Evolutionary conservation across 176 grass and related monocot genomes (phyloP), one percentile per base, ranked within the genome.

Genomic region (bread wheat (Triticum aestivum)): DNA sequence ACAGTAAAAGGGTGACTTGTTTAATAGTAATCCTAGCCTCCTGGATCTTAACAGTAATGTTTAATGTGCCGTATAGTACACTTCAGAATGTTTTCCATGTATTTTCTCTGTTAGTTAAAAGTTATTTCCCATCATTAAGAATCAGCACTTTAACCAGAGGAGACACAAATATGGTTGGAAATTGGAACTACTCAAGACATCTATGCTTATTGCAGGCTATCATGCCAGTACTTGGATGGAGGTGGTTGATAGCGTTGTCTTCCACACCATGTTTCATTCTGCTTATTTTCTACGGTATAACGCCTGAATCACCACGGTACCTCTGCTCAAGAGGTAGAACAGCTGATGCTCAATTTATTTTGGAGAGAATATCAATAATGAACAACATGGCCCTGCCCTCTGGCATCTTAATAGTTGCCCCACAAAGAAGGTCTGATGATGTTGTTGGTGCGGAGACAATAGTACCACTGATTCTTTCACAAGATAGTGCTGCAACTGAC

Each of bases 261-360:
- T 94, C 90, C 1, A 23, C 79, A 49, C 94, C 94, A 39, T 92
- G 88, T 41, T 91, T 97, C 42, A 6, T 89, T 65, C 69, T 97
- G 64, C 84, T 97, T 20, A 5, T 94, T 72, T 97, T 97, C 86
- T 92, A 82, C 58, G 12, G 33, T 75, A 4, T 89, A 70, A 82
- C 81, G 80, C 88, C 90, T 56, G 92, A 97, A 85, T 97, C 95
- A 54, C 95, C 92, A 80, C 83, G 88, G 78, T 97, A 94, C 27
- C 92, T 97, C 85, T 97, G 79, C 86, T 87, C 72, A 64, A 90
- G 65, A 83, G 81, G 85, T 73, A 85, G 42, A 91, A 91, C 13
- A 78, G 52, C 44, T 41, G 92, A 92, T 27, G 88, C 92, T 65
- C 75, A 84, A 24, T 17, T 79, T 30, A 51, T 94, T 69, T 82